Conservation (phyloP, 371 early-diverging fungal genomes). For the Mortierella sp. region DNA sequence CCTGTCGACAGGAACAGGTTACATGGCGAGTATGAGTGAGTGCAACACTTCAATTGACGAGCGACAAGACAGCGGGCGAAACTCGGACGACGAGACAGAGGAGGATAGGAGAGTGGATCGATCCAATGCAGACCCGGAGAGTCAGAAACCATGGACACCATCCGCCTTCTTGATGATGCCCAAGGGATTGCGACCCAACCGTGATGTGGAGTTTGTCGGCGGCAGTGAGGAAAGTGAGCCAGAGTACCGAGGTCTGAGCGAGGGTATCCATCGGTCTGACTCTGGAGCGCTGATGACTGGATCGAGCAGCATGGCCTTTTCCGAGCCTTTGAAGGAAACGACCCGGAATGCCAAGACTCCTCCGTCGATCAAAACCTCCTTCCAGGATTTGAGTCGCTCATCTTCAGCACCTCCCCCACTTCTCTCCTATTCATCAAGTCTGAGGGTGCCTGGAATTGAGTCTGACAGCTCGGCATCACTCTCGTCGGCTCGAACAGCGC, state of each 20-base stretch:
- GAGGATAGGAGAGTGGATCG: background rate
- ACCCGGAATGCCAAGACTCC: background rate
- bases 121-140: background rate
- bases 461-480: background rate
- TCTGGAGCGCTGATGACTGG: constrained; percentile 20
- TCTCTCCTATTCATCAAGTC: background rate
- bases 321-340: background rate
- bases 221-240: background rate
- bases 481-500: background rate
- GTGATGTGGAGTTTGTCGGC: background rate
- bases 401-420: background rate
- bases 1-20: constrained; percentile 23
- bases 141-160: constrained; percentile 10
- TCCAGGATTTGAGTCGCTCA: background rate
- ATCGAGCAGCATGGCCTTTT: constrained; percentile 3
- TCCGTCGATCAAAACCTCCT: background rate
- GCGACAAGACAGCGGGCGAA: constrained; percentile 4
- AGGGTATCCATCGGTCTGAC: constrained; percentile 16
- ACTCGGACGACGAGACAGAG: background rate
- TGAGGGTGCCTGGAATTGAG: background rate
- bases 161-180: background rate
- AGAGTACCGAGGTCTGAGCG: background rate
- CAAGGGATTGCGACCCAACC: background rate
- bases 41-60: constrained; percentile 23
- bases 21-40: constrained; percentile 36